Evolutionary conservation across 441 rosid species (phyloP).

Genomic region (Eutrema salsugineum): DNA sequence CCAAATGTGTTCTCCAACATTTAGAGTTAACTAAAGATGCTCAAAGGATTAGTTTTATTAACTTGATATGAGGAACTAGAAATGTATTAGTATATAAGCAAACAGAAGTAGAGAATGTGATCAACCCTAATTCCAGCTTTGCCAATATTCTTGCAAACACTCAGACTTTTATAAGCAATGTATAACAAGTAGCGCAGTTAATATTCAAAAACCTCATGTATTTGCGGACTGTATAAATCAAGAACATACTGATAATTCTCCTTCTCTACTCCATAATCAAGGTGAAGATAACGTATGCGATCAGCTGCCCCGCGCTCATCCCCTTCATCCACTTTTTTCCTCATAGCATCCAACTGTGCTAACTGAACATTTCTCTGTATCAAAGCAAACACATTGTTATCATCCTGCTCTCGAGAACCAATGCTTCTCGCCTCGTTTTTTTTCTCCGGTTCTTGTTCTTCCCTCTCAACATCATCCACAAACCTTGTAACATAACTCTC

Average conservation of each 20-base stretch:
- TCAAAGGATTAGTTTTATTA: not conserved
- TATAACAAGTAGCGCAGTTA: not conserved
- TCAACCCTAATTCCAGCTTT: not conserved
- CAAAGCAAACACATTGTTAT: conserved; percentile 45
- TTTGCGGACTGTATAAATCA: conserved; percentile 8
- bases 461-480: conserved; percentile 31
- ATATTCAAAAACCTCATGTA: conserved; percentile 5
- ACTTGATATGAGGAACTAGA: not conserved
- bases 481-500: conserved; percentile 38
- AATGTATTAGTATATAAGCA: not conserved
- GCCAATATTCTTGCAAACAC: conserved; percentile 2
- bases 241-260: conserved; percentile 61
- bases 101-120: not conserved
- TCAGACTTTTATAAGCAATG: not conserved
- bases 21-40: not conserved
- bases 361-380: conserved; percentile 65
- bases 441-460: not conserved
- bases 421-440: not conserved
- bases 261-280: conserved; percentile 67
- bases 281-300: conserved; percentile 64
- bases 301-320: conserved; percentile 58
- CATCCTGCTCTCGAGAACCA: conserved; percentile 37
- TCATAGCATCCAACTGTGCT: conserved; percentile 73
- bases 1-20: not conserved
- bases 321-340: conserved; percentile 39